Conservation (phyloP, 176 grass and related monocot genomes). For the Pharus latifolius region DNA sequence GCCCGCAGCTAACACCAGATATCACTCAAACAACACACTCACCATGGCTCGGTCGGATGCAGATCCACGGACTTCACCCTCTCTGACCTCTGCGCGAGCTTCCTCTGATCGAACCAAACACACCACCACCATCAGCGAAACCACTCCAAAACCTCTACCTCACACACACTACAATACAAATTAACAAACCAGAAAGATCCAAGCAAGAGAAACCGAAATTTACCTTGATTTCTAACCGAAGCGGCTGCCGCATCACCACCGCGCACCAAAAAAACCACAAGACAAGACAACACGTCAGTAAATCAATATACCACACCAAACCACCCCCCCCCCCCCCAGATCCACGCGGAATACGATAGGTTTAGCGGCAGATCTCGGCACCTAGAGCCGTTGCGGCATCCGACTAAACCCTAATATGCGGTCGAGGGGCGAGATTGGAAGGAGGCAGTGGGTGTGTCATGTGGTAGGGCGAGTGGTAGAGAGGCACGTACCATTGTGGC, state of each 20-base stretch:
- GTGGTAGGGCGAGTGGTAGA: background rate
- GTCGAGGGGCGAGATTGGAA: background rate
- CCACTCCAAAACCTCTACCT: background rate
- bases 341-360: constrained; percentile 23
- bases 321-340: no score
- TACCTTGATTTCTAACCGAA: constrained; percentile 99
- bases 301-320: background rate
- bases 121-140: constrained; percentile 9
- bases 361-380: constrained; percentile 28
- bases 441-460: background rate
- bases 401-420: background rate
- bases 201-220: background rate
- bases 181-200: constrained; percentile 29
- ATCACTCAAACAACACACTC: constrained; percentile 7
- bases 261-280: background rate
- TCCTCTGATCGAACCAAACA: constrained; percentile 73
- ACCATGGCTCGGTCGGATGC: constrained; percentile 98
- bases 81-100: constrained; percentile 94
- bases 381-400: background rate
- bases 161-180: background rate
- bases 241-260: constrained; percentile 57
- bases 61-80: constrained; percentile 99
- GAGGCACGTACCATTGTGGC: constrained; percentile 32
- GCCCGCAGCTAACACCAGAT: background rate
- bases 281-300: constrained; percentile 20